phyloP scores from a whole-genome alignment of 495 filamentous ascomycete species.

The Rostrohypoxylon terebratum region DNA sequence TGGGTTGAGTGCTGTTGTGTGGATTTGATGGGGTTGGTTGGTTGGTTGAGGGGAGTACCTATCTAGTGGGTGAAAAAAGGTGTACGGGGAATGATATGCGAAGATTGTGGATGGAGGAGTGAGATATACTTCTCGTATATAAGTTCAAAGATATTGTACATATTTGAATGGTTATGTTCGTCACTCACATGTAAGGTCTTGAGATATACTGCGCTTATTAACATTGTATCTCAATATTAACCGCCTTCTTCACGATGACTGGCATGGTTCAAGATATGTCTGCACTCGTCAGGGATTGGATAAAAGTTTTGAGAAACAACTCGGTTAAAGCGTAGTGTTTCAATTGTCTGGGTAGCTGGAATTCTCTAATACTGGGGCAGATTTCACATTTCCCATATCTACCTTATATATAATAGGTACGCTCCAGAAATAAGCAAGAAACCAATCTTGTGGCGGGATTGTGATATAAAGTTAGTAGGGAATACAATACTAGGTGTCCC shows the following conservation, averaged over 20 bases:
- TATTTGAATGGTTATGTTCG: neutral
- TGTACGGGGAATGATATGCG: neutral
- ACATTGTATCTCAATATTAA: neutral
- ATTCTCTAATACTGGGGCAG: neutral
- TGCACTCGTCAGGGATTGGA: too few species aligned
- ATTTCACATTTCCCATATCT: neutral
- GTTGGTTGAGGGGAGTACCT: neutral
- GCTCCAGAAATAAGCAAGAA: neutral
- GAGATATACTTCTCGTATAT: neutral
- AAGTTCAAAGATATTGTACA: slow-evolving; percentile 3
- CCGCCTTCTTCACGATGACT: too few species aligned
- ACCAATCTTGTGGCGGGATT: slow-evolving; percentile 6
- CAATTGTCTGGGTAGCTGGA: neutral
- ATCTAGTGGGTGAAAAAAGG: neutral
- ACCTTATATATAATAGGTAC: neutral
- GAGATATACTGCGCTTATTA: neutral
- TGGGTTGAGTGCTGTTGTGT: slow-evolving; percentile 59
- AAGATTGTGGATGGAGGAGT: neutral
- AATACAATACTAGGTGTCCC: neutral
- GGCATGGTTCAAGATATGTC: too few species aligned
- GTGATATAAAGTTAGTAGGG: neutral
- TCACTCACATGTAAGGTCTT: neutral
- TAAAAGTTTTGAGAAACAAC: too few species aligned
- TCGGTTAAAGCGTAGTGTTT: too few species aligned
- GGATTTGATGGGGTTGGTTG: slow-evolving; percentile 53